These are phyloP conservation scores for Yamagishiella unicocca DNA, from an alignment of 139 green algal genomes.

Conservation along the genomic window DNA sequence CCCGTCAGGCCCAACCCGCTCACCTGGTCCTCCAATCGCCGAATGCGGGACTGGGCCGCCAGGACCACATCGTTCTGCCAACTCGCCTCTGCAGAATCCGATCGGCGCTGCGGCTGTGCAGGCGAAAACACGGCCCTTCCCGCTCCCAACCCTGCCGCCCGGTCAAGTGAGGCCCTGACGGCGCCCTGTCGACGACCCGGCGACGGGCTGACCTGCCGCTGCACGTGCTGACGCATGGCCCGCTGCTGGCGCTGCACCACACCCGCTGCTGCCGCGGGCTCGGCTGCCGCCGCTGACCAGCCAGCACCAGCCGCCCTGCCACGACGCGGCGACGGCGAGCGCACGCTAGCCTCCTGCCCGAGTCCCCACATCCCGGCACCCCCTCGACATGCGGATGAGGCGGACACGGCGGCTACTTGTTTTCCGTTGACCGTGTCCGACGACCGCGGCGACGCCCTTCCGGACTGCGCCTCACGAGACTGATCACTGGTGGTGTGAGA, in stretches of 20 bases:
- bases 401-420: no score
- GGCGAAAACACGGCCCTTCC: neutral
- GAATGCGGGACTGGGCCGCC: neutral
- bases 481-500: no score
- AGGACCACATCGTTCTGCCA: neutral
- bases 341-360: no score
- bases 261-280: neutral
- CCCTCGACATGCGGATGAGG: neutral
- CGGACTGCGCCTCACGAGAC: no score
- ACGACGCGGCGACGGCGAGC: neutral
- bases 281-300: neutral
- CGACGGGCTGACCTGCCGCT: slow-evolving; percentile 21
- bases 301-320: neutral
- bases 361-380: neutral
- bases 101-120: neutral
- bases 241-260: slow-evolving; percentile 18
- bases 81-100: neutral
- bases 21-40: slow-evolving; percentile 32
- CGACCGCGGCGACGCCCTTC: no score
- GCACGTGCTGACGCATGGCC: slow-evolving; percentile 16
- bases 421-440: no score
- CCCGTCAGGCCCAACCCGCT: no score
- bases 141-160: neutral
- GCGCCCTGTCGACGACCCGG: neutral
- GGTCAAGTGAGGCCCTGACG: neutral